Conservation (phyloP, 1,139 yeast species). For the Scheffersomyces titani region DNA sequence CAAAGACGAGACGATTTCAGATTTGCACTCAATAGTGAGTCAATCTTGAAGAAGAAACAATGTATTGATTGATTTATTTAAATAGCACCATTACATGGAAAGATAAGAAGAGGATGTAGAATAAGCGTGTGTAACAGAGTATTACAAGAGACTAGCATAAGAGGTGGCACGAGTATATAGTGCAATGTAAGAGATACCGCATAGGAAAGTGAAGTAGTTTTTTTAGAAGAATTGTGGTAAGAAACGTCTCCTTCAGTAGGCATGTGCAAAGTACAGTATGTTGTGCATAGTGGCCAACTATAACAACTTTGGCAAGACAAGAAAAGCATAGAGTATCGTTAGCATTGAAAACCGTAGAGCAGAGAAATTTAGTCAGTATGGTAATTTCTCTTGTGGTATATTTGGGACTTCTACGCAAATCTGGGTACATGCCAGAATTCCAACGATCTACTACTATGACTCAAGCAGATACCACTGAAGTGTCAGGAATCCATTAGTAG, state of each 20-base stretch:
- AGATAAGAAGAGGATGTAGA: background rate
- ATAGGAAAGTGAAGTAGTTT: no score
- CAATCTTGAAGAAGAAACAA: background rate
- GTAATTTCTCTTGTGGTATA: no score
- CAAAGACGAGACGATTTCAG: conserved; percentile 58
- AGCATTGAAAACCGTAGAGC: no score
- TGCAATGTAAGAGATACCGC: no score
- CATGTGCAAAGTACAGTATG: no score
- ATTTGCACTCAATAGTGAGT: conserved; percentile 47
- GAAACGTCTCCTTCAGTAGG: no score
- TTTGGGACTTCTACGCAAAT: background rate
- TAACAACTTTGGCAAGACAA: no score
- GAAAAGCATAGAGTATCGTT: no score
- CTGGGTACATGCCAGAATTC: background rate
- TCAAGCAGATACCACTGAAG: background rate
- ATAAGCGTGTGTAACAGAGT: background rate
- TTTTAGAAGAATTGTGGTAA: no score
- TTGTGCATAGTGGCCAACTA: no score
- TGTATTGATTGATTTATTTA: background rate
- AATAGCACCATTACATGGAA: background rate
- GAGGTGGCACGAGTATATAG: no score
- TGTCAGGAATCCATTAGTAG: background rate
- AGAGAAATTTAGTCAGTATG: no score
- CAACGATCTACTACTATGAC: background rate
- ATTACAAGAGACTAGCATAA: background rate